Evolutionary conservation across 2,329 filamentous ascomycete species (phyloP).

Genomic region (Calonectria multiphialidica): DNA sequence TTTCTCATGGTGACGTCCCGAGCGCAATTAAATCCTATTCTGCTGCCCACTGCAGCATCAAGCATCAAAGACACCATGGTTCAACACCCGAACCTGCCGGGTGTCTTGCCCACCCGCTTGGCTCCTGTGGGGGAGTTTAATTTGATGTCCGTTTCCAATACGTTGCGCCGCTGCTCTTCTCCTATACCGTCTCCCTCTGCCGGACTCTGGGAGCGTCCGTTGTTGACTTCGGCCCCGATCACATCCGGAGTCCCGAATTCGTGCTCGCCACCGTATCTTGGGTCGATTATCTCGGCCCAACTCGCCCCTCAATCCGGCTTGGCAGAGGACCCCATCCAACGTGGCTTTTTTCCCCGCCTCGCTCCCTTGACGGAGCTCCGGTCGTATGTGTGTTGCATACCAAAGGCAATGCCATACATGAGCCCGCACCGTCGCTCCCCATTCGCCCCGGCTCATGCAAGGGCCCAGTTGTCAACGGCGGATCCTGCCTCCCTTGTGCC

Average conservation of each 20-base stretch:
- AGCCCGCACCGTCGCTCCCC: constrained; percentile 32
- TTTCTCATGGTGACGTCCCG: constrained; percentile 2
- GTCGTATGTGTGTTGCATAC: constrained; percentile 6
- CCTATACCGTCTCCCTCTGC: not conserved
- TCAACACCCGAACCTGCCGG: not conserved
- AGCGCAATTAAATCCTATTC: constrained; percentile 11
- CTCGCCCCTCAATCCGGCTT: constrained; percentile 12
- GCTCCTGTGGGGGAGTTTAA: not conserved
- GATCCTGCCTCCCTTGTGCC: constrained; percentile 19
- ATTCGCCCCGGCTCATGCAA: constrained; percentile 34
- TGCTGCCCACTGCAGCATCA: constrained; percentile 1
- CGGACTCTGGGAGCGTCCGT: not conserved
- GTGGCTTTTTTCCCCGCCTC: constrained; percentile 9
- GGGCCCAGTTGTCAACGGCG: constrained; percentile 24
- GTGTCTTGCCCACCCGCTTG: not conserved
- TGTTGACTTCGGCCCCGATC: not conserved
- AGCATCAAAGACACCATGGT: constrained; percentile 6
- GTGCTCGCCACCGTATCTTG: not conserved
- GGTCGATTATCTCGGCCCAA: constrained; percentile 10
- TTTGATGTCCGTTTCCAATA: constrained; percentile 5
- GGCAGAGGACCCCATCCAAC: constrained; percentile 1
- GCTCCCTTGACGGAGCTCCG: constrained; percentile 5
- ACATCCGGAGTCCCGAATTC: constrained; percentile 4
- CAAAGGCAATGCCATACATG: constrained; percentile 29
- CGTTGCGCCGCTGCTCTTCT: not conserved